phyloP scores from a whole-genome alignment of 169 alveolate species.

The Perkinsus marinus region DNA sequence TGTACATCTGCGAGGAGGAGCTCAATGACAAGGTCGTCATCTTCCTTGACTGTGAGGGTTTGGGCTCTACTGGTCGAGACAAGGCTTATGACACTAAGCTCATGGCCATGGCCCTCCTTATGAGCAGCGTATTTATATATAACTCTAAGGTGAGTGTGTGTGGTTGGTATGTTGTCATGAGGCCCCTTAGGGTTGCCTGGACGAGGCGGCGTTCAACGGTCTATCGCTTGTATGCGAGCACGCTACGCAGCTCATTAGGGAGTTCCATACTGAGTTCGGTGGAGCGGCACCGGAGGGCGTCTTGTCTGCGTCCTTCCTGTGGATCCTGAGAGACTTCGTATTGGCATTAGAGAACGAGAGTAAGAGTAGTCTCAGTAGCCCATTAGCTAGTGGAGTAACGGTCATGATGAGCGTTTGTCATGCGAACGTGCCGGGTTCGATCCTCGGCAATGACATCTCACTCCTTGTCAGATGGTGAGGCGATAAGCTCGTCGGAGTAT shows the following conservation, averaged over 20 bases:
- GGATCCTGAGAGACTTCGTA: constrained; percentile 61
- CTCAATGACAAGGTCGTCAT: constrained; percentile 27
- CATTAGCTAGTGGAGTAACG: neutral
- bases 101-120: constrained; percentile 39
- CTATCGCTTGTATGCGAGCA: constrained; percentile 42
- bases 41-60: constrained; percentile 52
- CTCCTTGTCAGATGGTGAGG: constrained; percentile 24
- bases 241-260: constrained; percentile 36
- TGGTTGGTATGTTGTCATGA: neutral
- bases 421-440: neutral
- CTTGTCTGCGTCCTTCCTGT: constrained; percentile 47
- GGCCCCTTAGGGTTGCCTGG: constrained; percentile 37
- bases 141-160: constrained; percentile 33
- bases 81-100: constrained; percentile 48
- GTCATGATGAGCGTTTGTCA: neutral
- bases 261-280: neutral
- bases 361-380: neutral
- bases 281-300: constrained; percentile 34
- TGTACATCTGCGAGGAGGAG: constrained; percentile 7
- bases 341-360: constrained; percentile 35
- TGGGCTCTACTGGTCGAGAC: constrained; percentile 48
- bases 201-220: constrained; percentile 49
- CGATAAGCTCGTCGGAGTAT: constrained; percentile 38
- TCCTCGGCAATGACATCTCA: neutral
- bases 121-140: constrained; percentile 40